Percentiles rank a stretch among this genome's conserved stretches.
Evolutionary conservation across 192 early-diverging fungal genomes (phyloP).

Genomic region (Coemansia sp.): DNA sequence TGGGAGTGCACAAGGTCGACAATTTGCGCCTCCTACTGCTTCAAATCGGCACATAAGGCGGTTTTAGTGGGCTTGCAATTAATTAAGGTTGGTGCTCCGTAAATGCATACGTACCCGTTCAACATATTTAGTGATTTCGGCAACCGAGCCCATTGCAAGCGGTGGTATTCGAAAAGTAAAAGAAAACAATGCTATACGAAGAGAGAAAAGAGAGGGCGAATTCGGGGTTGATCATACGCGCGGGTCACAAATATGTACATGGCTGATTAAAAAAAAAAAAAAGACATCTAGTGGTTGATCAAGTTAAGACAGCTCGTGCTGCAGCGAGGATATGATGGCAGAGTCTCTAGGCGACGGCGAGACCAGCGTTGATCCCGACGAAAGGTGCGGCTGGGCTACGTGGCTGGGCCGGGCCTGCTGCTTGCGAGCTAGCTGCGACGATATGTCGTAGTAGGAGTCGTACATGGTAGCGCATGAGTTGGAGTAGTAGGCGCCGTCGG

Average conservation of each 20-base stretch:
- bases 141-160: conserved; percentile 2
- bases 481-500: conserved; percentile 41
- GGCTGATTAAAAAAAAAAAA: conserved; percentile 3
- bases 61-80: neutral
- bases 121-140: conserved; percentile 27
- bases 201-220: neutral
- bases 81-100: too few relatives aligned
- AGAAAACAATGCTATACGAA: neutral
- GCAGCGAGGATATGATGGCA: conserved; percentile 16
- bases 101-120: conserved; percentile 23
- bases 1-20: conserved; percentile 45
- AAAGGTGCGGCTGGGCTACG: conserved; percentile 9
- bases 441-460: conserved; percentile 13
- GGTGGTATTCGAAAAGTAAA: neutral
- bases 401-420: neutral
- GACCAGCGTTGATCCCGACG: conserved; percentile 43
- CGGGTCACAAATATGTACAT: neutral
- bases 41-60: neutral
- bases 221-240: too few relatives aligned
- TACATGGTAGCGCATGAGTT: neutral
- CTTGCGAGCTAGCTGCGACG: neutral
- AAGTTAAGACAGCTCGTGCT: conserved; percentile 9
- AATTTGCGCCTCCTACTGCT: conserved; percentile 35
- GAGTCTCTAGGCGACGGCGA: conserved; percentile 43
- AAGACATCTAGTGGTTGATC: neutral